Evolutionary conservation across 2,329 filamentous ascomycete genomes (phyloP), one percentile per base, ranked within the genome.

Genomic region (Clarireedia paspali): DNA sequence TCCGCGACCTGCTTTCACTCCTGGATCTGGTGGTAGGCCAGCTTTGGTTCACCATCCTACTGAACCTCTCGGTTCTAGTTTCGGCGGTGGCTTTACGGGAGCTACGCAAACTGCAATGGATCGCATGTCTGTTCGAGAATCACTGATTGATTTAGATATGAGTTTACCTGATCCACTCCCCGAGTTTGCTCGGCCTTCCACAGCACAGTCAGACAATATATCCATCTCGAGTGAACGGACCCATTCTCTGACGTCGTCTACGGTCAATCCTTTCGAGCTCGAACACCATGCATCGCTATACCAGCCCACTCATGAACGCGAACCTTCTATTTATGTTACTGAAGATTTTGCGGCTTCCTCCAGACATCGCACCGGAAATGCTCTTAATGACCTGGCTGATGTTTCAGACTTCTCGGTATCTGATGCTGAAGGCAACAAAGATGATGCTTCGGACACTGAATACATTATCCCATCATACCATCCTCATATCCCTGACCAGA

Each of bases 211-310:
- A 5, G 67, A 68, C 56, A 61, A 59, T 15, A 62, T 61, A 65
- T 85, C 82, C 0, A 71, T 83, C 10, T 74, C 75, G 6, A 81
- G 81, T 50, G 62, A 62, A 64, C 84, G 82, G 0, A 71, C 82
- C 14, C 75, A 75, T 9, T 80, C 80, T 48, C 60, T 81, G 0
- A 79, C 83, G 56, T 67, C 79, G 34, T 76, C 79, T 26, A 73
- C 75, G 12, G 75, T 73, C 2, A 81, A 82, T 61, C 81, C 82
- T 0, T 85, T 85, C 56, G 80, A 84, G 54, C 73, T 85, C 3
- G 83, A 86, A 66, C 77, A 78, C n/a, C 82, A 84, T 61, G 73
- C 80, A 1, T 83, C 81, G 1, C 70, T 83, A 1, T 81, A 82
- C 59, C 72, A 67, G 47, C 64, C 72, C 44, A 36, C 71, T 4